Percentiles rank a stretch among this genome's conserved stretches.
These are phyloP conservation scores for Phytophthora pinifolia DNA, from an alignment of 352 stramenopile genomes.

Conservation along the genomic window DNA sequence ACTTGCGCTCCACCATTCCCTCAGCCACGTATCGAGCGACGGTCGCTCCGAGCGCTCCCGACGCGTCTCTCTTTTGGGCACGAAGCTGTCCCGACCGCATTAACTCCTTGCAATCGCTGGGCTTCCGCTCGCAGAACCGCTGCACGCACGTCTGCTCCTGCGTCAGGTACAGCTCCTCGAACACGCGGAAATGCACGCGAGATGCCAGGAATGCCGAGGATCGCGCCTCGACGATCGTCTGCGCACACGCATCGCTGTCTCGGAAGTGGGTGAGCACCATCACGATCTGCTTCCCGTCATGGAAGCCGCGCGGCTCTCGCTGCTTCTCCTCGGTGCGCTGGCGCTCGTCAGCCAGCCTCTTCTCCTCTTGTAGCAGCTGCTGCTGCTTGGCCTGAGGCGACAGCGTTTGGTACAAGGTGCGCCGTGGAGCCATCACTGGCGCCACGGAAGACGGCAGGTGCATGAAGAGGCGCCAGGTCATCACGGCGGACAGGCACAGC, in stretches of 20 bases:
- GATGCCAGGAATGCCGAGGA: slow-evolving; percentile 37
- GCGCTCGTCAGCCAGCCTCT: slow-evolving; percentile 19
- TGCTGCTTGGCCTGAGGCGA: slow-evolving; percentile 21
- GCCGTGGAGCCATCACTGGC: slow-evolving; percentile 21
- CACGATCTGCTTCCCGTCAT: slow-evolving; percentile 70
- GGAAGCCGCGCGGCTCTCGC: slow-evolving; percentile 40
- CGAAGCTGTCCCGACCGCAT: slow-evolving; percentile 56
- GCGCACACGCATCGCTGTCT: slow-evolving; percentile 57
- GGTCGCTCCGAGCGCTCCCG: slow-evolving; percentile 49
- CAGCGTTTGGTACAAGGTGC: slow-evolving; percentile 27
- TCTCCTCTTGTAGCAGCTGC: slow-evolving; percentile 17
- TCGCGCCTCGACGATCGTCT: slow-evolving; percentile 47
- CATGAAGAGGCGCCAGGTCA: slow-evolving; percentile 44
- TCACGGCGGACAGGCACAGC: slow-evolving; percentile 39
- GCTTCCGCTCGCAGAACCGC: slow-evolving; percentile 53
- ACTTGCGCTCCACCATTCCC: slow-evolving; percentile 51
- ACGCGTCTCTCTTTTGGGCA: slow-evolving; percentile 54
- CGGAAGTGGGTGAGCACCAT: slow-evolving; percentile 71
- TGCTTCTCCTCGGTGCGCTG: slow-evolving; percentile 8
- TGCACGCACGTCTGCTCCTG: slow-evolving; percentile 65
- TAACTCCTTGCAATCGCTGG: slow-evolving; percentile 45
- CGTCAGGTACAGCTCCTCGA: slow-evolving; percentile 68
- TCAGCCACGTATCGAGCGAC: slow-evolving; percentile 65
- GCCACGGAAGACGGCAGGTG: slow-evolving; percentile 28
- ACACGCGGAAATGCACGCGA: slow-evolving; percentile 69